Percentiles rank a stretch among this genome's conserved stretches.
These are phyloP conservation scores for Candida koratica DNA, from an alignment of 805 yeast genomes.

Conservation along the genomic window DNA sequence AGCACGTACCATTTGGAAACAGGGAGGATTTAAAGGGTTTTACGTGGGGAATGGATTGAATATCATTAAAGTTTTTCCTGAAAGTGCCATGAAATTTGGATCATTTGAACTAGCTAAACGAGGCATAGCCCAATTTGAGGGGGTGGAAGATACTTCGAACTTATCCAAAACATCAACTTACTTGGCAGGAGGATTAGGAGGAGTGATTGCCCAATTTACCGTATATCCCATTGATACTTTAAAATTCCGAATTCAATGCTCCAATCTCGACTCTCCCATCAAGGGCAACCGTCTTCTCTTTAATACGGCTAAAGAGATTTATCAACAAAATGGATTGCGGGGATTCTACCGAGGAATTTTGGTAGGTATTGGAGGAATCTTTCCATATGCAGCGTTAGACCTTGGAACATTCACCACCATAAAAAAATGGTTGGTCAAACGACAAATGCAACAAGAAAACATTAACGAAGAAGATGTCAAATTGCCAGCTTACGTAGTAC, in stretches of 20 bases:
- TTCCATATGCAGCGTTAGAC: slow-evolving; percentile 96
- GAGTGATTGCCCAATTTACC: slow-evolving; percentile 86
- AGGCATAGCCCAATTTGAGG: slow-evolving; percentile 68
- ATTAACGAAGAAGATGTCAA: slow-evolving; percentile 52
- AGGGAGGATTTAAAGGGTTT: slow-evolving; percentile 84
- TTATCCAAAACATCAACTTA: slow-evolving; percentile 78
- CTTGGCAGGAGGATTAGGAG: slow-evolving; percentile 93
- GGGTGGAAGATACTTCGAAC: slow-evolving; percentile 63
- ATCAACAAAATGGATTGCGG: slow-evolving; percentile 69
- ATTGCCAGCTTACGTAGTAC: slow-evolving; percentile 73
- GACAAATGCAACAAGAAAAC: slow-evolving; percentile 50
- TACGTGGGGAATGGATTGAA: slow-evolving; percentile 95
- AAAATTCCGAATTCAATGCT: slow-evolving; percentile 91
- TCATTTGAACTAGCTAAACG: slow-evolving; percentile 86
- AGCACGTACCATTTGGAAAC: slow-evolving; percentile 71
- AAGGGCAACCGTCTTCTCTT: slow-evolving; percentile 60
- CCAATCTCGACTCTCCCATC: slow-evolving; percentile 60
- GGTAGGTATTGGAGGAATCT: slow-evolving; percentile 93
- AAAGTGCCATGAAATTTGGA: slow-evolving; percentile 95
- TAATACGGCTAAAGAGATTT: slow-evolving; percentile 74
- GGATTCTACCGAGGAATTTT: slow-evolving; percentile 82
- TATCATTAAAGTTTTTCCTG: slow-evolving; percentile 92
- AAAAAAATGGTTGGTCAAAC: slow-evolving; percentile 67
- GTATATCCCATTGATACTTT: slow-evolving; percentile 95
- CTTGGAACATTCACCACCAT: slow-evolving; percentile 88